Base-by-base conservation (phyloP, 2,329 filamentous ascomycete genomes). In the Tolypocladium ovalisporum region DNA sequence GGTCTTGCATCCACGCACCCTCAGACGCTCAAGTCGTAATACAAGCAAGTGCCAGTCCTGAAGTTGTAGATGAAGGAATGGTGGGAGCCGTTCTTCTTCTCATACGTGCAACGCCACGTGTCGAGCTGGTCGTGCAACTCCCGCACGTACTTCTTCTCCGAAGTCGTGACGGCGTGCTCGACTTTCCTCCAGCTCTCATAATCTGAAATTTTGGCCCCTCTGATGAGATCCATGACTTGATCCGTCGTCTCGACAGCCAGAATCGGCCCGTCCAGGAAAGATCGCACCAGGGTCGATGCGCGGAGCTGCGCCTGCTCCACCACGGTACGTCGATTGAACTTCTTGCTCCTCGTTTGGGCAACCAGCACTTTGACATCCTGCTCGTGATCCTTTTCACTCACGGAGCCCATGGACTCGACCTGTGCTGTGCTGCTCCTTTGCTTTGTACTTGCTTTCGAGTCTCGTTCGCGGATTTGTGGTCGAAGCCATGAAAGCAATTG, bases 51-150 rank as follows among this genome's bases (percentile, higher is more conserved):
- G 0, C 88, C 89, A 12, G 90, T 95, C 59, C 91, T 79, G 65
- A 95, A 96, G 66, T 96, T 96, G 73, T 96, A 96, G 55, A 97
- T 82, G 72, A 96, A 96, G 13, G 89, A 88, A 68, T 92, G 89
- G 52, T 82, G 80, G 29, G 81, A 79, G 10, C 78, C 81, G 4
- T 77, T 69, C 61, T 76, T 76, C 59, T 63, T 73, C 75, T 75
- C 79, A 73, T 76, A 85, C 77, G 69, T 80, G 73, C 62, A 76
- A 71, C 68, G 83, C 83, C 76, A 94, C 72, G 65, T 80, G 73
- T 67, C 75, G 56, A 97, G 76, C 70, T 93, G 77, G 60, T 90
- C 87, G 66, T 94, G 88, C 47, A 97, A 80, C 67, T 97, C 89
- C 34, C 85, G 80, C 51, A 96, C 75, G 66, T 96, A 97, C 66